These are phyloP conservation scores for Cercospora zeae-maydis DNA, from an alignment of 2,329 filamentous ascomycete genomes.

Conservation along the genomic window DNA sequence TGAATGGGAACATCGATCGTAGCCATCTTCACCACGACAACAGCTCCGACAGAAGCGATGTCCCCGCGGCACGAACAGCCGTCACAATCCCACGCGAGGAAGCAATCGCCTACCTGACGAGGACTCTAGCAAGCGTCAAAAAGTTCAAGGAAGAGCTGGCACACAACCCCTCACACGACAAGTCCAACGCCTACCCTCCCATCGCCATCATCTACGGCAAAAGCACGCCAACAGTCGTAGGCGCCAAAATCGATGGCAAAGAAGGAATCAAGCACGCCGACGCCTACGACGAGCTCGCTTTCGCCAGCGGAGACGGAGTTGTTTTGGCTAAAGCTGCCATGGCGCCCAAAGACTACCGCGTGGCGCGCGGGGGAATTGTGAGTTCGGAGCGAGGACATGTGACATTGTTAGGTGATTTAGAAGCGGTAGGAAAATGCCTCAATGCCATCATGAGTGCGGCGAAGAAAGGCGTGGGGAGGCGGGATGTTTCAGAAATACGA, in stretches of 20 bases:
- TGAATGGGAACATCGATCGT: slow-evolving; percentile 38
- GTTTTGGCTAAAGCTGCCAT: slow-evolving; percentile 81
- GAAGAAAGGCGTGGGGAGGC: slow-evolving; percentile 66
- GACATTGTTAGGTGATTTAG: slow-evolving; percentile 78
- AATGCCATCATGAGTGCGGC: slow-evolving; percentile 65
- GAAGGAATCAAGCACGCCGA: slow-evolving; percentile 74
- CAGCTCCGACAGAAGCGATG: slow-evolving; percentile 12
- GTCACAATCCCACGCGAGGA: slow-evolving; percentile 54
- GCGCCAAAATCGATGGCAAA: slow-evolving; percentile 66
- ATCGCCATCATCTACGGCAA: slow-evolving; percentile 82
- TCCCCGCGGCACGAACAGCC: slow-evolving; percentile 35
- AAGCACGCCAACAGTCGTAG: slow-evolving; percentile 78
- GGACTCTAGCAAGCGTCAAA: slow-evolving; percentile 68
- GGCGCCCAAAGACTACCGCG: slow-evolving; percentile 73
- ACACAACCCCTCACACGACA: slow-evolving; percentile 57
- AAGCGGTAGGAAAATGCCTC: slow-evolving; percentile 72
- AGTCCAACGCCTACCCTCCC: slow-evolving; percentile 74
- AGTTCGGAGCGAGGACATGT: slow-evolving; percentile 83
- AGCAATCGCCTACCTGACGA: slow-evolving; percentile 65
- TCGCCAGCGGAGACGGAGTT: slow-evolving; percentile 84
- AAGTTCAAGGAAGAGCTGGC: slow-evolving; percentile 72
- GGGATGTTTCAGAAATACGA: neutral
- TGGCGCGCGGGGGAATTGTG: slow-evolving; percentile 70
- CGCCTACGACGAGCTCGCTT: slow-evolving; percentile 81
- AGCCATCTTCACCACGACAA: slow-evolving; percentile 19